A percentile compares a stretch with the other conserved stretches of the same genome.
Evolutionary conservation across 2,329 filamentous ascomycete genomes (phyloP).

Genomic region (Trichoderma atroviride): DNA sequence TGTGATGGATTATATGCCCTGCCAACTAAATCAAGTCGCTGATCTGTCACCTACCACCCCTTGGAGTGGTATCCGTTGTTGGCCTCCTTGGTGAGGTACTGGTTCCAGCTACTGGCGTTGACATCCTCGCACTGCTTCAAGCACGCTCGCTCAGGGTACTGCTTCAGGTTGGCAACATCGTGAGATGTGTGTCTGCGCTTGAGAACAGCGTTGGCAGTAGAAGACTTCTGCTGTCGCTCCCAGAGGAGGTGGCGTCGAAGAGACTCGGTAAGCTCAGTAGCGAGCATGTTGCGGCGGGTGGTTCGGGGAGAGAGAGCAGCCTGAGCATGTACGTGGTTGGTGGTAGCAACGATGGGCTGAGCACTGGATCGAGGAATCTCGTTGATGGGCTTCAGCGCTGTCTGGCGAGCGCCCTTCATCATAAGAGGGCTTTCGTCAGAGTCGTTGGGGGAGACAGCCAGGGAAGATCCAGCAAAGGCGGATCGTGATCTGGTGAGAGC

Average conservation of each 20-base stretch:
- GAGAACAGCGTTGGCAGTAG: constrained; percentile 82
- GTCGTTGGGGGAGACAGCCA: constrained; percentile 58
- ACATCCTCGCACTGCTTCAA: constrained; percentile 62
- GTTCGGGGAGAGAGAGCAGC: constrained; percentile 86
- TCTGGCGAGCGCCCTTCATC: constrained; percentile 61
- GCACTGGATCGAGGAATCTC: constrained; percentile 67
- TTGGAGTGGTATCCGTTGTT: constrained; percentile 51
- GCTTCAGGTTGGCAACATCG: constrained; percentile 84
- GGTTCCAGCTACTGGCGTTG: constrained; percentile 77
- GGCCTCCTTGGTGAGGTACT: constrained; percentile 83
- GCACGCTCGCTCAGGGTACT: constrained; percentile 70
- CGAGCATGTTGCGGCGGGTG: constrained; percentile 92
- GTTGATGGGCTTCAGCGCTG: constrained; percentile 56
- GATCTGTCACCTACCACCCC: constrained; percentile 43
- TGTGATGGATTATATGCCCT: constrained; percentile 12
- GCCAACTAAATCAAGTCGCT: constrained; percentile 6
- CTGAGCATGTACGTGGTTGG: constrained; percentile 66
- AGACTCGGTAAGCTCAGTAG: constrained; percentile 90
- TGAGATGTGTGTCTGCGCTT: constrained; percentile 90
- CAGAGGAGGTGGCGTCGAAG: constrained; percentile 88
- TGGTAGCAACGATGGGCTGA: constrained; percentile 78
- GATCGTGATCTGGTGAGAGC: constrained; percentile 66
- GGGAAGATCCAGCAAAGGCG: constrained; percentile 46
- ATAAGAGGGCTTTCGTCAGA: constrained; percentile 64
- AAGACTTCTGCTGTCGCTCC: constrained; percentile 94